A percentile compares a stretch with the other conserved stretches of the same genome.
Conservation (phyloP, 192 early-diverging fungal genomes). For the Rhizophagus prolifer region DNA sequence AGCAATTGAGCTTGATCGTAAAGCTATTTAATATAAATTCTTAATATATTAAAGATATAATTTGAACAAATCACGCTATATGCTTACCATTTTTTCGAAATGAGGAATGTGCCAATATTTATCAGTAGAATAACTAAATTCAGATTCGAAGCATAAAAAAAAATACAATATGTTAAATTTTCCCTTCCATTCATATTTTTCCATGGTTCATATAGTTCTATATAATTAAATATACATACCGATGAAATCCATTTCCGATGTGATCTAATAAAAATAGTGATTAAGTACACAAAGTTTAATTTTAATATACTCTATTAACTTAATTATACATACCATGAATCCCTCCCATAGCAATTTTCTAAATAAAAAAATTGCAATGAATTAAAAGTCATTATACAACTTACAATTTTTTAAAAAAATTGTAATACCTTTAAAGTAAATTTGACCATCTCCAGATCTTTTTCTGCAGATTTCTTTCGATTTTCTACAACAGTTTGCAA, state of each 20-base stretch:
- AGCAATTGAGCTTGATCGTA: constrained; percentile 70
- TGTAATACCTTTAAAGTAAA: constrained; percentile 41
- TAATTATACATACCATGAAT: constrained; percentile 45
- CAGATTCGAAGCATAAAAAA: neutral
- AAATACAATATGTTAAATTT: too few species aligned
- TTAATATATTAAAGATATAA: neutral
- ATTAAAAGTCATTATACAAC: neutral
- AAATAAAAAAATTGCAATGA: neutral
- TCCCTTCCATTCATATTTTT: too few species aligned
- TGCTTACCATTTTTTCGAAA: constrained; percentile 63
- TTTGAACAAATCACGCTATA: neutral
- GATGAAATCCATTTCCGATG: constrained; percentile 52
- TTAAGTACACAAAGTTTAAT: neutral
- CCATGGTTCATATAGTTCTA: too few species aligned
- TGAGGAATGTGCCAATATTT: constrained; percentile 59
- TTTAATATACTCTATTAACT: neutral
- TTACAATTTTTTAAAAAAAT: too few species aligned
- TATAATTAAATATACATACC: constrained; percentile 22
- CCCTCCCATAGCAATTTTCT: constrained; percentile 45
- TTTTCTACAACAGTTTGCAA: constrained; percentile 14
- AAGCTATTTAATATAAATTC: constrained; percentile 29
- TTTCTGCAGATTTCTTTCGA: constrained; percentile 21
- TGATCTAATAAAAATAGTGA: constrained; percentile 35
- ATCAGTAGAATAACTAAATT: constrained; percentile 31
- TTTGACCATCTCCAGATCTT: constrained; percentile 41